Conservation (phyloP, 2,329 filamentous ascomycete genomes). For the Trichoderma atrobrunneum region DNA sequence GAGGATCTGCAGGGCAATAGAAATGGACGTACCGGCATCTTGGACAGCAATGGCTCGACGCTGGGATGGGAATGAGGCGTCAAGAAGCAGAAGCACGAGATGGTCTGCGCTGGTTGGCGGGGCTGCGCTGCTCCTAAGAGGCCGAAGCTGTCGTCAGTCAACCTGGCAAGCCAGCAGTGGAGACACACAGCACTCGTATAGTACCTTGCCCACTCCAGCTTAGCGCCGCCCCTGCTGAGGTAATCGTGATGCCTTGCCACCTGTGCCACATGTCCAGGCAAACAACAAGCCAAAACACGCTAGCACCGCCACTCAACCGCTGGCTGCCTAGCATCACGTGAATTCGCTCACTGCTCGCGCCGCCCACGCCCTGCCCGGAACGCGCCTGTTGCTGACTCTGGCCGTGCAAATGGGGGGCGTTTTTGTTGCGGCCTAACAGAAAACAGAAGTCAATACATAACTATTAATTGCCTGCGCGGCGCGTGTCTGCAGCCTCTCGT, state of each 20-base stretch:
- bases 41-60: slow-evolving; percentile 33
- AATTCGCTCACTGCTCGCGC: slow-evolving; percentile 37
- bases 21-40: slow-evolving; percentile 45
- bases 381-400: not conserved
- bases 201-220: not conserved
- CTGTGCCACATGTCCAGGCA: not conserved
- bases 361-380: slow-evolving; percentile 1
- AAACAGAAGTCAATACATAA: not conserved
- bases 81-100: slow-evolving; percentile 17
- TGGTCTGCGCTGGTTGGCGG: slow-evolving; percentile 21
- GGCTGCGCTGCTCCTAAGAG: slow-evolving; percentile 20
- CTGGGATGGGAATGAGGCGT: slow-evolving; percentile 17
- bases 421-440: slow-evolving; percentile 9
- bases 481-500: not conserved
- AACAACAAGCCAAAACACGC: not conserved
- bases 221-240: not conserved
- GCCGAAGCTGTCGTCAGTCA: slow-evolving; percentile 24
- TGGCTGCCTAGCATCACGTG: slow-evolving; percentile 40
- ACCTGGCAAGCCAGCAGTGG: slow-evolving; percentile 12
- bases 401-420: not conserved
- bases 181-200: not conserved
- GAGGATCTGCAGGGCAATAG: slow-evolving; percentile 18
- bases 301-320: not conserved
- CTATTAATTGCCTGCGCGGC: not conserved
- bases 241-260: slow-evolving; percentile 4